phyloP scores from a whole-genome alignment of 306 rosid genomes.

The Rosa chinensis region DNA sequence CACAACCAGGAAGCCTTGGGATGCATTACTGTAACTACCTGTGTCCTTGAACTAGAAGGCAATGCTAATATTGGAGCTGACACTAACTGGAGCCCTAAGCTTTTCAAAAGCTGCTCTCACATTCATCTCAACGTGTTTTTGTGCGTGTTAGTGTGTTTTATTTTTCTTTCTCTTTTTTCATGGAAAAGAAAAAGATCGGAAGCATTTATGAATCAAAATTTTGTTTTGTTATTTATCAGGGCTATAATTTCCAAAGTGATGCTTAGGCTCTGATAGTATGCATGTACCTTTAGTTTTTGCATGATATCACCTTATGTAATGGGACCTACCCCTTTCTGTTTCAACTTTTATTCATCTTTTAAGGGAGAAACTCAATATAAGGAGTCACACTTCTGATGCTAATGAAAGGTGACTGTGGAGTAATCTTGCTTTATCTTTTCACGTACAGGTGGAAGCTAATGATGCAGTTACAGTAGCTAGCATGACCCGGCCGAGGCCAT shows the following conservation, averaged over 20 bases:
- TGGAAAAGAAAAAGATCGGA: neutral
- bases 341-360: neutral
- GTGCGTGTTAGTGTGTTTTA: neutral
- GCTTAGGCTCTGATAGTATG: neutral
- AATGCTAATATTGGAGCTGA: neutral
- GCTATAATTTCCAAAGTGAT: neutral
- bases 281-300: neutral
- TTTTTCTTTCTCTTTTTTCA: no score
- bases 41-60: neutral
- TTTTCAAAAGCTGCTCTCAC: neutral
- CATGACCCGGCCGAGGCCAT: constrained; percentile 76
- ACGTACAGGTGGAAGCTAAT: constrained; percentile 75
- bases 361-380: neutral
- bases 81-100: neutral
- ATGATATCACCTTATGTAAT: neutral
- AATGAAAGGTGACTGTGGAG: constrained; percentile 19
- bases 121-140: neutral
- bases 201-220: neutral
- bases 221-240: neutral
- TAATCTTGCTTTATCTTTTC: constrained; percentile 18
- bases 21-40: neutral
- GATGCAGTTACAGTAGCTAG: constrained; percentile 91
- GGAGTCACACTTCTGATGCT: constrained; percentile 9
- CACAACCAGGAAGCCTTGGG: neutral
- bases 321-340: neutral